phyloP scores from a whole-genome alignment of 1,284 basidiomycete species.

The Leucoagaricus sp. region DNA sequence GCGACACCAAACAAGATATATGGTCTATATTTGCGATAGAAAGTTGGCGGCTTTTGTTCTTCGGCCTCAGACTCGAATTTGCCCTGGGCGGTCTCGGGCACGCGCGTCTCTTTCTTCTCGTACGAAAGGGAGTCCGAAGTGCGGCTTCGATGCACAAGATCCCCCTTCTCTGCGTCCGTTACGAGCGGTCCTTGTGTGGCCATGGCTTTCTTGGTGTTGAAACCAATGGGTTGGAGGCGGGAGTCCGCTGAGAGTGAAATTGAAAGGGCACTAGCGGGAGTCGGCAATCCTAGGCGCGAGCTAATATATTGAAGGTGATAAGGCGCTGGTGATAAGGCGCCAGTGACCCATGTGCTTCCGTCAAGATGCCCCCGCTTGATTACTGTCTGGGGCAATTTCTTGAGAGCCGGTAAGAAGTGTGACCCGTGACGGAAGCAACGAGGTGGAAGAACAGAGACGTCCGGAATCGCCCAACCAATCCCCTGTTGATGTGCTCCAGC shows the following conservation, averaged over 20 bases:
- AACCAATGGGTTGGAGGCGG: neutral
- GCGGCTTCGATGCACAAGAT: neutral
- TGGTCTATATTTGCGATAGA: slow-evolving; percentile 35
- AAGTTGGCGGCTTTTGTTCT: slow-evolving; percentile 17
- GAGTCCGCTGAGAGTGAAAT: neutral
- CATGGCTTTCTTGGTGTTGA: slow-evolving; percentile 4
- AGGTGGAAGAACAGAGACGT: neutral
- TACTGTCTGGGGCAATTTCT: slow-evolving; percentile 2
- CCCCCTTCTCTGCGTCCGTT: neutral
- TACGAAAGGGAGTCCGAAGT: slow-evolving; percentile 23
- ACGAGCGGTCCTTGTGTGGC: neutral
- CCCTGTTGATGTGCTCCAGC: no score
- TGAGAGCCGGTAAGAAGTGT: neutral
- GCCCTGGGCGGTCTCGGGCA: slow-evolving; percentile 22
- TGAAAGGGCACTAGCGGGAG: neutral
- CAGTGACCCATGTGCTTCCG: slow-evolving; percentile 10
- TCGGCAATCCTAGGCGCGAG: neutral
- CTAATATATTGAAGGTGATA: slow-evolving; percentile 3
- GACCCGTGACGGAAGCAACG: neutral
- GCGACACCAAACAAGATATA: slow-evolving; percentile 55
- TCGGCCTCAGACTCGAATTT: slow-evolving; percentile 20
- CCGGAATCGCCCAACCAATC: neutral
- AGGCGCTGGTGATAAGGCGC: neutral
- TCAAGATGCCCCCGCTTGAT: neutral
- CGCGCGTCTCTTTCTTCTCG: slow-evolving; percentile 27